Conservation (phyloP, 2,329 filamentous ascomycete species). For the Aspergillus sp. region DNA sequence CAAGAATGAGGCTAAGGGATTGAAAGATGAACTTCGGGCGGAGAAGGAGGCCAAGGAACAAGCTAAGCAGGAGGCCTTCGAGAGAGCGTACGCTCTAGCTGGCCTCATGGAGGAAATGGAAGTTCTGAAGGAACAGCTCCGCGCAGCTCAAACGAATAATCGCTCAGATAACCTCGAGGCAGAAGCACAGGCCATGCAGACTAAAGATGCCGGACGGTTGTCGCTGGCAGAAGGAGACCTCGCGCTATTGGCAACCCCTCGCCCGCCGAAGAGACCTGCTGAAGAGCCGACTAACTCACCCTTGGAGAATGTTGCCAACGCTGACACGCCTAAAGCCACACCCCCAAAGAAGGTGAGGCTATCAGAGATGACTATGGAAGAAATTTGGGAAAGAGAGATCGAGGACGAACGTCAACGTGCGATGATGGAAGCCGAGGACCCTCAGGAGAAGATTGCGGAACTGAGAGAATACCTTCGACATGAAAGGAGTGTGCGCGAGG, state of each 20-base stretch:
- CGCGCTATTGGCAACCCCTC: constrained; percentile 27
- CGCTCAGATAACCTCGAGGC: constrained; percentile 31
- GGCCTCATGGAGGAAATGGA: constrained; percentile 45
- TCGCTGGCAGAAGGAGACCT: constrained; percentile 32
- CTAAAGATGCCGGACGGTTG: constrained; percentile 24
- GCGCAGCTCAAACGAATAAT: constrained; percentile 37
- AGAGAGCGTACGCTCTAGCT: constrained; percentile 45
- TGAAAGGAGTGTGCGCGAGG: constrained; percentile 50
- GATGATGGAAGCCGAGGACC: not conserved
- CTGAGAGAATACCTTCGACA: constrained; percentile 49
- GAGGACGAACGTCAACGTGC: not conserved
- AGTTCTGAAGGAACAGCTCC: constrained; percentile 40
- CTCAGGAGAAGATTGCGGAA: constrained; percentile 28
- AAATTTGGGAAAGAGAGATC: constrained; percentile 11
- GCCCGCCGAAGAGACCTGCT: constrained; percentile 33
- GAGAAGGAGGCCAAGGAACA: constrained; percentile 48
- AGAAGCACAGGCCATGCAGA: constrained; percentile 30
- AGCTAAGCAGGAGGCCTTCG: constrained; percentile 47
- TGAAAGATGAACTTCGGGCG: constrained; percentile 53
- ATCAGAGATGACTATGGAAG: constrained; percentile 27
- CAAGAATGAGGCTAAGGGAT: constrained; percentile 44
- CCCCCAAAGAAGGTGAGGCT: constrained; percentile 33
- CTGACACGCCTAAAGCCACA: constrained; percentile 21
- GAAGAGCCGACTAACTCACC: constrained; percentile 25
- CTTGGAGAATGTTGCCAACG: constrained; percentile 8